These are phyloP conservation scores for Podila epicladia DNA, from an alignment of 192 early-diverging fungal species.

Conservation along the genomic window DNA sequence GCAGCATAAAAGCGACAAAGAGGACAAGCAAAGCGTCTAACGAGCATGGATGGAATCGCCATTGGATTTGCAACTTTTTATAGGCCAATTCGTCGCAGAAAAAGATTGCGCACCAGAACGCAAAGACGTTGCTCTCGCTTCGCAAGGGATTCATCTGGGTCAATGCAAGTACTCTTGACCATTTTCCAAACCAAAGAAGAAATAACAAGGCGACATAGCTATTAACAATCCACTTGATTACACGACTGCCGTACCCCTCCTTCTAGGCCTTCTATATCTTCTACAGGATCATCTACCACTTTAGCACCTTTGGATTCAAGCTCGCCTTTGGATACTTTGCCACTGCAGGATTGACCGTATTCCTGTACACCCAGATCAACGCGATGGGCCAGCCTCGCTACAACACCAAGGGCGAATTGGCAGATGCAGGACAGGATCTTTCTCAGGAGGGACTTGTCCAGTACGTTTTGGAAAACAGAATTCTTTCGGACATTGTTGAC, in stretches of 20 bases:
- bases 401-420: constrained; percentile 51
- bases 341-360: constrained; percentile 58
- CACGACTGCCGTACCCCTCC: no score
- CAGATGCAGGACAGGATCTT: constrained; percentile 60
- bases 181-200: neutral
- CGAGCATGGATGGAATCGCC: neutral
- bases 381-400: constrained; percentile 56
- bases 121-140: constrained; percentile 60
- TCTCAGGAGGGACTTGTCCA: constrained; percentile 61
- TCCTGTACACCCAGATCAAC: constrained; percentile 60
- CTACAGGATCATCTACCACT: constrained; percentile 64
- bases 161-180: constrained; percentile 44
- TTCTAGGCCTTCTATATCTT: constrained; percentile 60
- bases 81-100: constrained; percentile 76
- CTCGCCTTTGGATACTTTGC: constrained; percentile 51
- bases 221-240: no score
- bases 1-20: no score
- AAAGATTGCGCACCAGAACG: constrained; percentile 67
- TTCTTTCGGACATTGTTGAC: neutral
- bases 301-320: constrained; percentile 56
- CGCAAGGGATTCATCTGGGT: constrained; percentile 61
- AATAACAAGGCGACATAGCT: no score
- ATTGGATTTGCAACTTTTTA: neutral
- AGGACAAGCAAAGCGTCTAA: neutral
- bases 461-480: constrained; percentile 43